These are phyloP conservation scores for Neophaeococcomyces aloes DNA, from an alignment of 2,329 filamentous ascomycete genomes.

Conservation along the genomic window DNA sequence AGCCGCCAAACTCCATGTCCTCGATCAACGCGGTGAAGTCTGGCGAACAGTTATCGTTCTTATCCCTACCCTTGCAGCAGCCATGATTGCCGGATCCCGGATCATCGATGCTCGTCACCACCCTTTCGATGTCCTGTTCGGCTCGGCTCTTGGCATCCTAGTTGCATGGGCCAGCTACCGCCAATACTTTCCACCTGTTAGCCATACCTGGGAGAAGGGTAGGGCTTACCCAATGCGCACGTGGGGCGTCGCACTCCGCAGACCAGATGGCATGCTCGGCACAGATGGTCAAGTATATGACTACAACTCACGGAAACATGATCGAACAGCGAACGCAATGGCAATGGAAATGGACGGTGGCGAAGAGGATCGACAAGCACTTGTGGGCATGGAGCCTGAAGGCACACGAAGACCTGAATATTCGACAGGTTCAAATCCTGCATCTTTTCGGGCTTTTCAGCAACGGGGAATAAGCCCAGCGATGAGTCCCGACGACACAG, in stretches of 20 bases:
- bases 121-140: conserved; percentile 50
- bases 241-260: conserved; percentile 37
- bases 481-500: conserved; percentile 10
- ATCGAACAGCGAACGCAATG: conserved; percentile 10
- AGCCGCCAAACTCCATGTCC: conserved; percentile 48
- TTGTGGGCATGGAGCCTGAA: conserved; percentile 9
- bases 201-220: conserved; percentile 47
- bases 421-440: background rate
- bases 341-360: conserved; percentile 1
- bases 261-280: conserved; percentile 11
- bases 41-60: conserved; percentile 49
- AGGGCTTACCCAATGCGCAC: conserved; percentile 48
- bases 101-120: conserved; percentile 55
- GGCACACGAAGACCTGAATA: conserved; percentile 2
- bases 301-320: conserved; percentile 8
- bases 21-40: conserved; percentile 50
- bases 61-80: conserved; percentile 43
- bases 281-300: conserved; percentile 9
- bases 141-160: conserved; percentile 42
- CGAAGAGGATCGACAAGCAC: conserved; percentile 10
- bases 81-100: conserved; percentile 45
- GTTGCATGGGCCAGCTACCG: conserved; percentile 45
- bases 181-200: conserved; percentile 49
- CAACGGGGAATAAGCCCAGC: conserved; percentile 1
- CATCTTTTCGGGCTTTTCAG: conserved; percentile 3